These are phyloP conservation scores for Pelargonium citronellum DNA, from an alignment of 441 rosid species.

Conservation along the genomic window DNA sequence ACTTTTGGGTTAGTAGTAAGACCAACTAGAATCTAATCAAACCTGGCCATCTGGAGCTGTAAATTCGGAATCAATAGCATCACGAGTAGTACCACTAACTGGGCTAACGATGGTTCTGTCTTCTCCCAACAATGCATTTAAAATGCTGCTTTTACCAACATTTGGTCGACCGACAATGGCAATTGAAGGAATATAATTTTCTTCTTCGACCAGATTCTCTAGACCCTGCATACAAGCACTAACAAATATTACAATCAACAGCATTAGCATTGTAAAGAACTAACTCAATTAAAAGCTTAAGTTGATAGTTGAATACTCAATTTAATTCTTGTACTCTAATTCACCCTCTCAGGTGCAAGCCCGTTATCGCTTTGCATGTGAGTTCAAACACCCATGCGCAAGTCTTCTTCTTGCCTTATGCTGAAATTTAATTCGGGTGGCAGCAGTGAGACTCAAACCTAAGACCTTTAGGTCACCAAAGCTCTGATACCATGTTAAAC, in stretches of 20 bases:
- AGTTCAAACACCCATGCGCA: too few species aligned
- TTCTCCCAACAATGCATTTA: slow-evolving; percentile 93
- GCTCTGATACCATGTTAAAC: too few species aligned
- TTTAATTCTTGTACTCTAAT: too few species aligned
- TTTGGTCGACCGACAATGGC: slow-evolving; percentile 95
- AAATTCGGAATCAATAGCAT: slow-evolving; percentile 92
- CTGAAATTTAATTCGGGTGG: too few species aligned
- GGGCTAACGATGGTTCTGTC: slow-evolving; percentile 98
- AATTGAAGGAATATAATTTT: slow-evolving; percentile 71
- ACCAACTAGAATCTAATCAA: slow-evolving; percentile 12
- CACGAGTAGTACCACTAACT: slow-evolving; percentile 95
- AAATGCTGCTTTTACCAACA: slow-evolving; percentile 96
- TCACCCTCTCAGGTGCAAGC: too few species aligned
- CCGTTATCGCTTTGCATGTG: too few species aligned
- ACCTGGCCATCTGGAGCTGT: slow-evolving; percentile 87
- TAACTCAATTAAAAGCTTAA: too few species aligned
- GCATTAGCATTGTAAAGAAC: neutral
- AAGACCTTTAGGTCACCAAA: too few species aligned
- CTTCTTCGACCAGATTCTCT: slow-evolving; percentile 45
- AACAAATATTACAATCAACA: neutral
- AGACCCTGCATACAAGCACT: slow-evolving; percentile 35
- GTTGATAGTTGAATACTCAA: too few species aligned
- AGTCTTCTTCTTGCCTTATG: too few species aligned
- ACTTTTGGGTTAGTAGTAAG: neutral
- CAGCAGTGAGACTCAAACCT: too few species aligned